These are phyloP conservation scores for Theileria sp. DNA, from an alignment of 169 alveolate species.

Conservation along the genomic window DNA sequence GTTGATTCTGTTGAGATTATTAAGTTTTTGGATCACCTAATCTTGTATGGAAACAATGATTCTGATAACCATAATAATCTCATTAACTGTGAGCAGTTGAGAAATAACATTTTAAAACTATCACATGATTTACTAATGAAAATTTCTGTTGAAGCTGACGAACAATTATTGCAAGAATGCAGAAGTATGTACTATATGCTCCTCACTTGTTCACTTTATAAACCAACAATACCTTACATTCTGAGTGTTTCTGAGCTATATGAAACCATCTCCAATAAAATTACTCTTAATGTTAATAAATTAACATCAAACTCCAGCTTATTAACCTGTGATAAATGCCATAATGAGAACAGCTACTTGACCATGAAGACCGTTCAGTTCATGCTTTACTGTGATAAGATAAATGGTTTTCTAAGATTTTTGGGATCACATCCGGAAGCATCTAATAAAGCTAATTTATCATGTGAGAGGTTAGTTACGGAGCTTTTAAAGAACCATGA, in stretches of 20 bases:
- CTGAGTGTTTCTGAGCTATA: neutral
- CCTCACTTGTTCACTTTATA: neutral
- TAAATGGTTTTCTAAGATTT: neutral
- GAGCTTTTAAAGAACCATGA: neutral
- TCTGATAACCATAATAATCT: neutral
- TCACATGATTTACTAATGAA: neutral
- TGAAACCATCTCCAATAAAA: neutral
- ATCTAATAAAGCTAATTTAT: neutral
- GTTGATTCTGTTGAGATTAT: neutral
- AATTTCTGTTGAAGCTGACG: neutral
- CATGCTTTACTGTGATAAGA: conserved; percentile 6
- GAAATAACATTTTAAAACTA: neutral
- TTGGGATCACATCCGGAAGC: neutral
- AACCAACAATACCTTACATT: neutral
- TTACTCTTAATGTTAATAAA: neutral
- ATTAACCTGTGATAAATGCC: neutral
- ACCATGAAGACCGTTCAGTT: neutral
- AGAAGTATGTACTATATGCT: conserved; percentile 17
- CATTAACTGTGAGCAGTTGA: neutral
- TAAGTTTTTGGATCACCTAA: conserved; percentile 7
- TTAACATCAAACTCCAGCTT: neutral
- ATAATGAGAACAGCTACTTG: neutral
- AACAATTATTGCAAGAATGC: neutral
- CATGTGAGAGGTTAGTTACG: neutral
- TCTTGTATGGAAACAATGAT: neutral